Base-by-base conservation (phyloP, 2,329 filamentous ascomycete genomes). In the Ophiocordyceps camponoti-leonardi region DNA sequence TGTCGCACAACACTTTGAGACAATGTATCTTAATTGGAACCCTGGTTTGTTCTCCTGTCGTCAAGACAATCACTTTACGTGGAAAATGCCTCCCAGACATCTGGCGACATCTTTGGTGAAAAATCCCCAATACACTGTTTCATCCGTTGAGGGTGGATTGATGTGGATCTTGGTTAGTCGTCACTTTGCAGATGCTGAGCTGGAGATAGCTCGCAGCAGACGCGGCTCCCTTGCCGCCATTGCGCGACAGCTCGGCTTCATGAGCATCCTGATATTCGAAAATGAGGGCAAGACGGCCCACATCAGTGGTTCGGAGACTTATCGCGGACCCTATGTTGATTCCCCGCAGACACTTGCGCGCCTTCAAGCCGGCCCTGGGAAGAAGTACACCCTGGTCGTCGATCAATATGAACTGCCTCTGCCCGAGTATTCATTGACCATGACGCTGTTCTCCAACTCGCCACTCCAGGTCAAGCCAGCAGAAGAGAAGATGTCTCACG, bases 21-120 rank as follows among this genome's bases (percentile, higher is more conserved):
- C 88, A 18, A 77, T 98, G 52, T 98, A 96, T 61, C 70, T 98
- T 46, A 98, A 96, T 63, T 98, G 92, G 92, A 95, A 94, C 52
- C 88, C 92, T 0, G 73, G 75, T 0, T 68, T 94, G 1, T 98
- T 98, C 62, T 68, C 68, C 2, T 67, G 83, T 57, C 79, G 88
- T 10, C 81, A 94, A 60, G 88, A 98, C 54, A 78, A 88, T 46
- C 92, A 98, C 62, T 94, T 96, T 56, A 71, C 72, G 2, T 98
- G 92, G 92, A 72, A 81, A 2, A 64, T 77, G 33, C 69, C 75
- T 11, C 65, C 71, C 19, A 59, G 58, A 28, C 68, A 64, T 39
- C 64, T 72, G 51, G 61, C 69, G 10, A 66, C 68, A n/a, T 77
- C 73, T 3, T 69, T 81, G 44, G 71, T 72, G 3, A 71, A 77